Evolutionary conservation across 768 basidiomycete genomes (phyloP).

Genomic region (Paxillus rubicundulus): DNA sequence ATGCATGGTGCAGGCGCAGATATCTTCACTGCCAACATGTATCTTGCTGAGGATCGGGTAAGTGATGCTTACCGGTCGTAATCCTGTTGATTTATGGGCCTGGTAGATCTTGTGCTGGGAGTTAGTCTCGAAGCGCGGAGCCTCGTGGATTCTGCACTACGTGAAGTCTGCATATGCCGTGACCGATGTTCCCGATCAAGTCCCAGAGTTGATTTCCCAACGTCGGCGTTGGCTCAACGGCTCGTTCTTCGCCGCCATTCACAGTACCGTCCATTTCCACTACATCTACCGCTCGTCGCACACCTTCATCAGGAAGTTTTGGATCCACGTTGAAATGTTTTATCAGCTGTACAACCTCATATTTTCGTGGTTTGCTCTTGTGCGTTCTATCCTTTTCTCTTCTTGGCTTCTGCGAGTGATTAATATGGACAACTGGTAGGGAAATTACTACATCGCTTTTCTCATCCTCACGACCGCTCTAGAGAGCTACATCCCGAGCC

Average conservation of each 20-base stretch:
- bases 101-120: conserved; percentile 92
- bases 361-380: conserved; percentile 89
- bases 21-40: conserved; percentile 97
- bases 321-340: conserved; percentile 92
- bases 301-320: conserved; percentile 77
- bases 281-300: conserved; percentile 94
- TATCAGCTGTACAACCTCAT: conserved; percentile 90
- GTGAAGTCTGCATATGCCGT: conserved; percentile 93
- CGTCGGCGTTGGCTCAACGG: conserved; percentile 97
- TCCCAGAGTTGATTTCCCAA: conserved; percentile 93
- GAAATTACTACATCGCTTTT: conserved; percentile 92
- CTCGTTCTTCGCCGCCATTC: conserved; percentile 96
- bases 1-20: conserved; percentile 87
- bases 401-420: background rate
- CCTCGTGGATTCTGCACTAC: conserved; percentile 91
- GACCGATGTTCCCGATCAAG: conserved; percentile 93
- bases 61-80: conserved; percentile 17
- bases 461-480: conserved; percentile 71
- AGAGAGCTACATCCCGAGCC: conserved; percentile 58
- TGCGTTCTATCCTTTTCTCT: conserved; percentile 32
- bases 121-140: conserved; percentile 89
- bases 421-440: conserved; percentile 39
- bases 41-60: conserved; percentile 85
- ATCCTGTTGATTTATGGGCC: conserved; percentile 9
- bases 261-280: conserved; percentile 89